phyloP scores from a whole-genome alignment of 2,329 filamentous ascomycete genomes.

The Ophiostoma montium region DNA sequence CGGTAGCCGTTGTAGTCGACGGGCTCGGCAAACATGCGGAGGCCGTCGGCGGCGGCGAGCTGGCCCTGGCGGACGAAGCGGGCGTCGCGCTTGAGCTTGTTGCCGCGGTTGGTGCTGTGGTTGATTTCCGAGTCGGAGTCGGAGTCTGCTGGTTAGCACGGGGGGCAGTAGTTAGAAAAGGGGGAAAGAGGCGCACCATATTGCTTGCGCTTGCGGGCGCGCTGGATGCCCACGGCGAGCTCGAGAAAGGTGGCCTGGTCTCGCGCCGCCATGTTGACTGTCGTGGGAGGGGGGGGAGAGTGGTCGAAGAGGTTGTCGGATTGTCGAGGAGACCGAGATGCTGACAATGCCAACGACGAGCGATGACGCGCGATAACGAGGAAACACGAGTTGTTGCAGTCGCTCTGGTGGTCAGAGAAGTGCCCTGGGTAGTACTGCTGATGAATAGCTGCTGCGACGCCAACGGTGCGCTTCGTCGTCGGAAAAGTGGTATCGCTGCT shows the following conservation, averaged over 20 bases:
- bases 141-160: conserved; percentile 41
- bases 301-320: neutral
- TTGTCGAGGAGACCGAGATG: neutral
- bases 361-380: neutral
- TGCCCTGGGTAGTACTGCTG: too few species aligned
- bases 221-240: conserved; percentile 12
- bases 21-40: conserved; percentile 51
- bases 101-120: conserved; percentile 57
- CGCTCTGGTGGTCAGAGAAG: too few species aligned
- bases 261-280: conserved; percentile 10
- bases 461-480: too few species aligned
- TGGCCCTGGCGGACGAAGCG: conserved; percentile 57
- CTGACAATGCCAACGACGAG: too few species aligned
- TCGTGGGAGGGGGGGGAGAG: neutral
- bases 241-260: conserved; percentile 15
- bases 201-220: conserved; percentile 14
- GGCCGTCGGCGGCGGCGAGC: conserved; percentile 50
- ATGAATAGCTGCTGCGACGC: too few species aligned
- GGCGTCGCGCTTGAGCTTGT: conserved; percentile 65
- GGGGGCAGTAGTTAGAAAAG: neutral
- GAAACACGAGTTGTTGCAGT: too few species aligned
- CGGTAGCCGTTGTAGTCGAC: conserved; percentile 56
- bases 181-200: conserved; percentile 9
- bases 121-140: conserved; percentile 64
- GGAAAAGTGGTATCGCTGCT: too few species aligned